A percentile compares a stretch with the other conserved stretches of the same genome.
Conservation (phyloP, 768 basidiomycete species). For the Tylopilus cervinicoccineus region DNA sequence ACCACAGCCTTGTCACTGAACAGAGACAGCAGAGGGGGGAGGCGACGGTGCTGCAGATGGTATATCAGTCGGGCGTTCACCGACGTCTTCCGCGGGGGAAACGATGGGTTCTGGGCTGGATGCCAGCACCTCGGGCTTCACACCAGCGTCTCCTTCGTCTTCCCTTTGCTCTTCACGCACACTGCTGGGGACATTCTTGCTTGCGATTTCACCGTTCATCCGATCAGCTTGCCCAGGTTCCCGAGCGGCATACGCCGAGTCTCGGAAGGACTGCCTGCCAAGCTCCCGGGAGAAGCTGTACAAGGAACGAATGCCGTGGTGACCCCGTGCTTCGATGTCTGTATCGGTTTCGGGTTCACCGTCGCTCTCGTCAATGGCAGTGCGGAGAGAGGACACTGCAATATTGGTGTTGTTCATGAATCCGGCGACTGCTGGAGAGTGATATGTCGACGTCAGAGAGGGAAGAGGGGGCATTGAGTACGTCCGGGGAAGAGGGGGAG, state of each 20-base stretch:
- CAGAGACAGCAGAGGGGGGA: constrained; percentile 30
- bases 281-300: constrained; percentile 32
- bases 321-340: constrained; percentile 26
- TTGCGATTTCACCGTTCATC: constrained; percentile 21
- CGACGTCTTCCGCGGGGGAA: constrained; percentile 23
- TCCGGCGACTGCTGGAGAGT: constrained; percentile 21
- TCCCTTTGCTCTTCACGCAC: constrained; percentile 10
- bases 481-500: constrained; percentile 30
- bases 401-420: constrained; percentile 36
- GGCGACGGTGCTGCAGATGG: constrained; percentile 28
- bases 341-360: constrained; percentile 32
- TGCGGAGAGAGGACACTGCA: constrained; percentile 33
- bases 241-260: constrained; percentile 23
- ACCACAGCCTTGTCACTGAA: constrained; percentile 15
- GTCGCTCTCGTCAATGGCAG: constrained; percentile 34
- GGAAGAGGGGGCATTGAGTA: constrained; percentile 32
- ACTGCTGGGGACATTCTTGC: constrained; percentile 10
- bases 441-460: constrained; percentile 27
- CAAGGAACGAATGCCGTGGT: constrained; percentile 29
- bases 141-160: constrained; percentile 5
- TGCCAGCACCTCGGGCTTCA: constrained; percentile 15
- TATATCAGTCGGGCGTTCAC: constrained; percentile 20
- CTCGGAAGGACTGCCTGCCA: constrained; percentile 24
- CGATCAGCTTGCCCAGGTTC: constrained; percentile 18
- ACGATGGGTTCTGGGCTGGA: constrained; percentile 16